Conservation (phyloP, 768 basidiomycete genomes). For the Mycena pura region DNA sequence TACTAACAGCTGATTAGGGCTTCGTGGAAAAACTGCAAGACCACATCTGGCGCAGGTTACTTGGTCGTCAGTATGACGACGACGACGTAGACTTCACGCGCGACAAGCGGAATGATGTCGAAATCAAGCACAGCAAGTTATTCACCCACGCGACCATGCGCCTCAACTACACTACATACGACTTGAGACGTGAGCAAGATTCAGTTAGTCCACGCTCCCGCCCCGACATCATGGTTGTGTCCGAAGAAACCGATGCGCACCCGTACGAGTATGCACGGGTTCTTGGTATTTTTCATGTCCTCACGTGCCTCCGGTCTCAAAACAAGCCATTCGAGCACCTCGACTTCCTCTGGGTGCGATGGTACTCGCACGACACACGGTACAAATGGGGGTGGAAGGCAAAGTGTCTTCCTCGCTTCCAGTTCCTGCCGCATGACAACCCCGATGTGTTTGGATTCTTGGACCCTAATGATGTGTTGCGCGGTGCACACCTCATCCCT, state of each 20-base stretch:
- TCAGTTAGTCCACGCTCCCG: neutral
- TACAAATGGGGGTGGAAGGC: neutral
- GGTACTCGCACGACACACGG: neutral
- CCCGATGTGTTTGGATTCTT: too few species aligned
- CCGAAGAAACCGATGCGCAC: neutral
- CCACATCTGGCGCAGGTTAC: neutral
- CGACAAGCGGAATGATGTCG: constrained; percentile 1
- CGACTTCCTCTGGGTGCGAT: constrained; percentile 1
- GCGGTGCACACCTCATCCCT: too few species aligned
- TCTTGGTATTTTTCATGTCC: neutral
- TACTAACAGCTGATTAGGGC: neutral
- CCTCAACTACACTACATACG: constrained; percentile 5
- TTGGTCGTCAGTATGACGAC: neutral
- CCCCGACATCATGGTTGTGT: constrained; percentile 1
- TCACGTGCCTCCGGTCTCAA: neutral
- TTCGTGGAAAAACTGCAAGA: neutral
- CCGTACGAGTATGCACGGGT: constrained; percentile 3
- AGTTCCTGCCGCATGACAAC: too few species aligned
- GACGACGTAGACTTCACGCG: neutral
- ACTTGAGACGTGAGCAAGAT: neutral
- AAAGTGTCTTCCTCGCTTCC: neutral
- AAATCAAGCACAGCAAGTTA: neutral
- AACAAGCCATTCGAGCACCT: neutral
- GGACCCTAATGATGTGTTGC: too few species aligned
- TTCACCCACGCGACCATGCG: constrained; percentile 1